phyloP scores from a whole-genome alignment of 305 asterid genomes.

The Vinca major region DNA sequence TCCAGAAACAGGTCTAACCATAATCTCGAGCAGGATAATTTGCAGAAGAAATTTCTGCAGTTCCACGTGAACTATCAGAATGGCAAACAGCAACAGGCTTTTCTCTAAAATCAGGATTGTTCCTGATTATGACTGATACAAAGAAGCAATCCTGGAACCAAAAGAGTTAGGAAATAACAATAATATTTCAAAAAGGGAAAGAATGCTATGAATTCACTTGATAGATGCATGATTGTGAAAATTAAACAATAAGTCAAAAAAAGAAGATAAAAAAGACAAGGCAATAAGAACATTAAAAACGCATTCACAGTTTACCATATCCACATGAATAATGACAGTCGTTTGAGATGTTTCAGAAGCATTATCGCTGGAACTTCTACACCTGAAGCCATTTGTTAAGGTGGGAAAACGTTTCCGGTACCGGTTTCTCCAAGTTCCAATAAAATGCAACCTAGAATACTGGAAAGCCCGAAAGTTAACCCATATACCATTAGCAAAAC shows the following conservation, averaged over 20 bases:
- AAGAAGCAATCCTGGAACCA: slow-evolving; percentile 83
- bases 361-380: slow-evolving; percentile 25
- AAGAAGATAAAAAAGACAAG: background rate
- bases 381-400: slow-evolving; percentile 31
- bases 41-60: slow-evolving; percentile 94
- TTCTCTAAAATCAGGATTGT: slow-evolving; percentile 52
- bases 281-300: slow-evolving; percentile 9
- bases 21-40: slow-evolving; percentile 85
- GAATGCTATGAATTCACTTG: background rate
- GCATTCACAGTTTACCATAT: slow-evolving; percentile 52
- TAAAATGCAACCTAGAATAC: slow-evolving; percentile 94
- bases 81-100: slow-evolving; percentile 97
- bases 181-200: background rate
- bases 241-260: background rate
- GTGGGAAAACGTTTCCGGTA: slow-evolving; percentile 70
- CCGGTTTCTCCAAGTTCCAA: slow-evolving; percentile 96
- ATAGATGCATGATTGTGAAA: background rate
- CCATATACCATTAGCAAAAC: background rate
- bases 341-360: slow-evolving; percentile 33
- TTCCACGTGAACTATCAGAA: slow-evolving; percentile 88
- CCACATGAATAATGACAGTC: slow-evolving; percentile 61
- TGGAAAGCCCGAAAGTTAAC: slow-evolving; percentile 30
- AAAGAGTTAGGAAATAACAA: background rate
- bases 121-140: slow-evolving; percentile 81
- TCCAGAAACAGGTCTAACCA: slow-evolving; percentile 45